Base-by-base conservation (phyloP, 78 protist genomes). In the Paulinella micropora region DNA sequence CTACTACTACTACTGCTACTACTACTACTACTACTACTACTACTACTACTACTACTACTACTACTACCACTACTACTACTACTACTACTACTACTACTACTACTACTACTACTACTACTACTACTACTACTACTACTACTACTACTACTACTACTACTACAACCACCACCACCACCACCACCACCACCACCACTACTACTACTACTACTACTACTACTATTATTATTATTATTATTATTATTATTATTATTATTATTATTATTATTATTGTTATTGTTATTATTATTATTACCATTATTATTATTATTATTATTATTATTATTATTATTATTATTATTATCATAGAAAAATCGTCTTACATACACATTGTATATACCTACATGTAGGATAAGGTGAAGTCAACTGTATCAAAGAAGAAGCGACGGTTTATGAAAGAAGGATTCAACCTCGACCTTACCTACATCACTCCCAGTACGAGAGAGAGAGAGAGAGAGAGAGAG, bases 401-500 rank as follows among this genome's bases (percentile, higher is more conserved):
- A n/a, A n/a, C n/a, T n/a, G 96, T 94, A 6, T 92, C 94, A 23
- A 90, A 92, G 90, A 90, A 94, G 88, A 94, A 94, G 88, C 37
- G 92, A 1, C 67, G 96, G 36, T 92, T 90, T 85, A 51, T 79
- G 36, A 79, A 35, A 38, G 96, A 92, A 1, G 92, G 92, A 26
- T 94, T 90, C 51, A 92, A 92, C 77, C 89, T 94, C 1, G 96
- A 94, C 35, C 77, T 94, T n/a, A 82, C 95, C 9, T 94, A 87
- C 86, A 90, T 67, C 31, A 89, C 92, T 1, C 90, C 88, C 3
- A n/a, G n/a, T n/a, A n/a, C n/a, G n/a, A n/a, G n/a, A n/a, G n/a
- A n/a, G n/a, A n/a, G n/a, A n/a, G n/a, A n/a, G n/a, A n/a, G n/a
- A n/a, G n/a, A n/a, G n/a, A n/a, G n/a, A n/a, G n/a, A n/a, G n/a